Percentiles rank a stretch among this genome's conserved stretches.
These are phyloP conservation scores for Meyerozyma elateridarum DNA, from an alignment of 1,139 yeast genomes.

Conservation along the genomic window DNA sequence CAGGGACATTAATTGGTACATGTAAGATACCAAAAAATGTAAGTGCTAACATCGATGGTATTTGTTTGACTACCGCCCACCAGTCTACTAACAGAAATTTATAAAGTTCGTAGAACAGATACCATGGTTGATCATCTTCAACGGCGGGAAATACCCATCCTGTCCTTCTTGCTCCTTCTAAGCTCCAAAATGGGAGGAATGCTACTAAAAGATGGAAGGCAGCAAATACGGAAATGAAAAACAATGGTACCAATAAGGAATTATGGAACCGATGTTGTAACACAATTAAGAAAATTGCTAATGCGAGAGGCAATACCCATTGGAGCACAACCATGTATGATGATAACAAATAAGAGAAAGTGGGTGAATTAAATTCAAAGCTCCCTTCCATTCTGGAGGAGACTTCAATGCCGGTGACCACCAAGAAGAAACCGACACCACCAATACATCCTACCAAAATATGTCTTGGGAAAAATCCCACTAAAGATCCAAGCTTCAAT, in stretches of 20 bases:
- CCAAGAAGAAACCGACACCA: slow-evolving; percentile 91
- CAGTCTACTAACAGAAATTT: slow-evolving; percentile 69
- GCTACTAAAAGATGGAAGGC: slow-evolving; percentile 66
- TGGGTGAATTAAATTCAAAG: slow-evolving; percentile 55
- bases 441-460: slow-evolving; percentile 96
- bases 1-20: slow-evolving; percentile 97
- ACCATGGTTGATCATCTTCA: slow-evolving; percentile 77
- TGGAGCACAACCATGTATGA: slow-evolving; percentile 45
- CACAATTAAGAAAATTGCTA: slow-evolving; percentile 56
- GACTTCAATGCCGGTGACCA: slow-evolving; percentile 89
- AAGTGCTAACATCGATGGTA: slow-evolving; percentile 92
- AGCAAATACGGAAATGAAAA: slow-evolving; percentile 66
- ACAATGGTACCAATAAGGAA: slow-evolving; percentile 76
- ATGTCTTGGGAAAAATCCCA: slow-evolving; percentile 94
- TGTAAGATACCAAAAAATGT: slow-evolving; percentile 94
- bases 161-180: slow-evolving; percentile 54
- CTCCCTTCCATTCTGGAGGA: slow-evolving; percentile 76
- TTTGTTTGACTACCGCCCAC: slow-evolving; percentile 58
- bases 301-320: slow-evolving; percentile 66
- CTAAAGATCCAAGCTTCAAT: slow-evolving; percentile 74
- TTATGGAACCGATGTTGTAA: slow-evolving; percentile 66
- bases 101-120: slow-evolving; percentile 70
- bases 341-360: slow-evolving; percentile 44
- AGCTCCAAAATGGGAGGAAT: slow-evolving; percentile 59
- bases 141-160: slow-evolving; percentile 87